These are phyloP conservation scores for Guadua angustifolia DNA, from an alignment of 176 grass and related monocot species.

Conservation along the genomic window DNA sequence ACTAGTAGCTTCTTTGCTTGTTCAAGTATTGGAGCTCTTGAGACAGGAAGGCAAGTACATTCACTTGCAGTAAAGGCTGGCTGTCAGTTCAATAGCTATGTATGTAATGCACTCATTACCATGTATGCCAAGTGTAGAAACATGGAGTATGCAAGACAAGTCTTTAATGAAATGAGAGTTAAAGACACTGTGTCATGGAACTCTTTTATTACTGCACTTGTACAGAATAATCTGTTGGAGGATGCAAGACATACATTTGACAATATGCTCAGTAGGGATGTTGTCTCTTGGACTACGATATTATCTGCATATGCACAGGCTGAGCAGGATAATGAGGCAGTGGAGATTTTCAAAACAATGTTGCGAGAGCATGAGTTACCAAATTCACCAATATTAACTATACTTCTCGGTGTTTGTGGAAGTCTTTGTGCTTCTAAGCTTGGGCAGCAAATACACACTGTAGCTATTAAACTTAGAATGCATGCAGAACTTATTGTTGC, in stretches of 20 bases:
- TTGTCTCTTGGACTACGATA: constrained; percentile 56
- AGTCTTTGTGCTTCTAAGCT: constrained; percentile 49
- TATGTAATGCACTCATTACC: constrained; percentile 66
- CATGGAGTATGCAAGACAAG: constrained; percentile 49
- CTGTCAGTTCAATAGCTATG: constrained; percentile 57
- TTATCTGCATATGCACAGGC: constrained; percentile 58
- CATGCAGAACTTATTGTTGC: constrained; percentile 54
- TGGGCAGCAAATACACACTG: constrained; percentile 53
- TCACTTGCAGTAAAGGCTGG: constrained; percentile 54
- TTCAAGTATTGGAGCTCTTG: constrained; percentile 58
- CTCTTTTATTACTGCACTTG: constrained; percentile 56
- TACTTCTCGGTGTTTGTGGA: constrained; percentile 50
- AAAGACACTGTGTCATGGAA: constrained; percentile 66
- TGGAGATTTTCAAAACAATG: constrained; percentile 57
- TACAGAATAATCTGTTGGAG: constrained; percentile 62
- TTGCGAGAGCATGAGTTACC: constrained; percentile 43
- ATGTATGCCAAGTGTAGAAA: constrained; percentile 69
- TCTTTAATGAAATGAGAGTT: constrained; percentile 52
- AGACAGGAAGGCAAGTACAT: constrained; percentile 65
- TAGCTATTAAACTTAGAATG: constrained; percentile 51
- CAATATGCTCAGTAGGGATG: constrained; percentile 49
- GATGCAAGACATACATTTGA: constrained; percentile 54
- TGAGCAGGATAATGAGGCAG: constrained; percentile 42
- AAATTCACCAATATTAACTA: constrained; percentile 56
- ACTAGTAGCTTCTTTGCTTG: constrained; percentile 74